Percentiles rank a stretch among this genome's conserved stretches.
These are phyloP conservation scores for Rhodotorula sp. DNA, from an alignment of 1,284 basidiomycete species.

Conservation along the genomic window DNA sequence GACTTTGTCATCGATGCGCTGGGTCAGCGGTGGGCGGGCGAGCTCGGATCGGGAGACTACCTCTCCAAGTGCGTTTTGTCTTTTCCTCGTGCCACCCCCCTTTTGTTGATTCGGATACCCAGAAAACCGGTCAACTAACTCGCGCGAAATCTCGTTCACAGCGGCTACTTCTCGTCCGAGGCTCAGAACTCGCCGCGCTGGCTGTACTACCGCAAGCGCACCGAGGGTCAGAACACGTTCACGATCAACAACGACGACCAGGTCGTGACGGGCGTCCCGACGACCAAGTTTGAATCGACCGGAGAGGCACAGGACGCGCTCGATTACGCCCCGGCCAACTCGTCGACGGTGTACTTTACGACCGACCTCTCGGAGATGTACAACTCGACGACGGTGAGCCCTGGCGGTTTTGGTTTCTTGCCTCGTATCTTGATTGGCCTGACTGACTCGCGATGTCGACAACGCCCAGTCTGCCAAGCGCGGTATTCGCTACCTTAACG, in stretches of 20 bases:
- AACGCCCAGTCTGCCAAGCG: slow-evolving; percentile 62
- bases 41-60: slow-evolving; percentile 72
- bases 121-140: no score
- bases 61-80: slow-evolving; percentile 2
- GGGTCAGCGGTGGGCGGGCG: slow-evolving; percentile 92
- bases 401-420: background rate
- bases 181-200: slow-evolving; percentile 68
- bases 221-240: slow-evolving; percentile 92
- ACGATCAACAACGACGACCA: slow-evolving; percentile 77
- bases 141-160: no score
- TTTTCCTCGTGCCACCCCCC: no score
- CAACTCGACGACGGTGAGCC: slow-evolving; percentile 54
- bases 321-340: slow-evolving; percentile 57
- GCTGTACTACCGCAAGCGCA: slow-evolving; percentile 82
- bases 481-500: slow-evolving; percentile 83
- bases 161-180: slow-evolving; percentile 41
- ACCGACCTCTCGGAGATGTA: slow-evolving; percentile 80
- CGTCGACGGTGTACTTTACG: slow-evolving; percentile 79
- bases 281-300: slow-evolving; percentile 58
- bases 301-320: slow-evolving; percentile 72
- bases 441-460: background rate
- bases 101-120: no score
- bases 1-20: slow-evolving; percentile 95
- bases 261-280: slow-evolving; percentile 66
- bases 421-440: background rate